These are phyloP conservation scores for Globisporangium camurandrum DNA, from an alignment of 352 stramenopile species.

Conservation along the genomic window DNA sequence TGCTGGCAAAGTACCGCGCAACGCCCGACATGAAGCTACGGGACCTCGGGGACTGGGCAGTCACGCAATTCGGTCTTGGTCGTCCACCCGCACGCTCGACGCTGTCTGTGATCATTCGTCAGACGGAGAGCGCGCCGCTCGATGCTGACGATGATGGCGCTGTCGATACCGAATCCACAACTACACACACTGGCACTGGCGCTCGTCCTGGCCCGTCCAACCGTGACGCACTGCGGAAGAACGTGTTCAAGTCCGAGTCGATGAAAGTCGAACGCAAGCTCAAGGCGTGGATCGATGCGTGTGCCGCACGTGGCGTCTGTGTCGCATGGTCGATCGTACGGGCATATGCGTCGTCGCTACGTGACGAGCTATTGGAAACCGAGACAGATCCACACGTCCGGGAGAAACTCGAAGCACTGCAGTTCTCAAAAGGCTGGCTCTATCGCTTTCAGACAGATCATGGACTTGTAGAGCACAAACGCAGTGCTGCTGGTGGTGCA, in stretches of 20 bases:
- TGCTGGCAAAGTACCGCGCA: constrained; percentile 3
- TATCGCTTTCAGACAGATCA: constrained; percentile 4
- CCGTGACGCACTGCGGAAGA: constrained; percentile 4
- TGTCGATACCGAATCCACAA: too few species aligned
- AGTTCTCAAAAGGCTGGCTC: constrained; percentile 5
- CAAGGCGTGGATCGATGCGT: constrained; percentile 1
- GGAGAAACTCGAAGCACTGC: constrained; percentile 7
- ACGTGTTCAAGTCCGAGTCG: constrained; percentile 1
- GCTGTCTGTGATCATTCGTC: constrained; percentile 4
- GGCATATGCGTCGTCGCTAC: constrained; percentile 3
- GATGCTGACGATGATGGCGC: background rate
- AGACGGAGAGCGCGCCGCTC: background rate
- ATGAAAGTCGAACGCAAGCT: constrained; percentile 3
- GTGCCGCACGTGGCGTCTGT: background rate
- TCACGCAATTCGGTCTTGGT: constrained; percentile 1
- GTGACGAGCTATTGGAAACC: constrained; percentile 3
- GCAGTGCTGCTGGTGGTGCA: background rate
- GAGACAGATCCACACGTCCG: constrained; percentile 2
- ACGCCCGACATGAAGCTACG: constrained; percentile 7
- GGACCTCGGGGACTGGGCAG: constrained; percentile 3
- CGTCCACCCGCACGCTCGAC: background rate
- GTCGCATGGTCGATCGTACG: constrained; percentile 2
- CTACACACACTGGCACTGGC: too few species aligned
- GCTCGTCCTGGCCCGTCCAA: background rate
- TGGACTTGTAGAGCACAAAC: background rate